Conservation (phyloP, 768 basidiomycete genomes). For the Tricholoma hemisulphureum region DNA sequence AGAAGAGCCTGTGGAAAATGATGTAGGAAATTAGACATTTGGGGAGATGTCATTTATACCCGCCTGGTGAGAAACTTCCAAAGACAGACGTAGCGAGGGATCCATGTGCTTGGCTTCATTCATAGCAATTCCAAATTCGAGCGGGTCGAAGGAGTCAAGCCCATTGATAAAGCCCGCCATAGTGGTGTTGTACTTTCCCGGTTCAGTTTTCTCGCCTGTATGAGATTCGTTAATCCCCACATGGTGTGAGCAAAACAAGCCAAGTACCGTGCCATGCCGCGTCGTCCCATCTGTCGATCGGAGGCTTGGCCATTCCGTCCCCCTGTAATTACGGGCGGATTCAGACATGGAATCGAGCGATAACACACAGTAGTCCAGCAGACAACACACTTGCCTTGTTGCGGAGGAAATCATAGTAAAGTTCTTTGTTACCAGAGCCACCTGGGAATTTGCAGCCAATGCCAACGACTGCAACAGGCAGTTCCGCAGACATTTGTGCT, state of each 20-base stretch:
- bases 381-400: not conserved
- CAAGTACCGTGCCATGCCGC: not conserved
- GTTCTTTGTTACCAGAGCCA: not conserved
- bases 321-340: not conserved
- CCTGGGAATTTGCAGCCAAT: conserved; percentile 1
- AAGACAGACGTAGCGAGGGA: conserved; percentile 4
- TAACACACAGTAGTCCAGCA: not conserved
- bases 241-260: not conserved
- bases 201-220: not conserved
- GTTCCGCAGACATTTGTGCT: not conserved
- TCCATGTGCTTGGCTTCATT: conserved; percentile 8
- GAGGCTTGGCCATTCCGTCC: not conserved
- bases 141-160: conserved; percentile 5
- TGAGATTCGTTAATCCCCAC: not conserved
- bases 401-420: conserved; percentile 1
- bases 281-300: not conserved
- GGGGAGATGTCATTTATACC: not conserved
- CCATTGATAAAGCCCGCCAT: not conserved
- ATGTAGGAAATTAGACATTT: not conserved
- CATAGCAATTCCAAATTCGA: conserved; percentile 10
- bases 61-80: conserved; percentile 2
- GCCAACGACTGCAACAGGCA: conserved; percentile 1
- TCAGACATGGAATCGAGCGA: not conserved
- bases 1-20: not conserved
- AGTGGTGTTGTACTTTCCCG: not conserved